phyloP scores from a whole-genome alignment of 306 rosid species.

The Glycine latifolia region DNA sequence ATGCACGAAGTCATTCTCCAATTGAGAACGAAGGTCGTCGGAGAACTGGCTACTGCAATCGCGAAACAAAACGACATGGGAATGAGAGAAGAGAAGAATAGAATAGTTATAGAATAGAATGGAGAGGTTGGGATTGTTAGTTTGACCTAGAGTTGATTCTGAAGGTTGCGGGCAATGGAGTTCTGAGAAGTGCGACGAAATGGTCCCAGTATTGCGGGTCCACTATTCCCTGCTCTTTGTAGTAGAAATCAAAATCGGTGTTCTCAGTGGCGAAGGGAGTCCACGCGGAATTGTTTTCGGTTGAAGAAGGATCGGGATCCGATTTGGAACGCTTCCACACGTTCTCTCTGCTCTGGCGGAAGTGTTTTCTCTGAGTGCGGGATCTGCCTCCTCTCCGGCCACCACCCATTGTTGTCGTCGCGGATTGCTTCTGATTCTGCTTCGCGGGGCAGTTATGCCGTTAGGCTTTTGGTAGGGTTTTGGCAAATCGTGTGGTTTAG shows the following conservation, averaged over 20 bases:
- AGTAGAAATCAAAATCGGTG: constrained; percentile 70
- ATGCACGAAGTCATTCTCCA: constrained; percentile 79
- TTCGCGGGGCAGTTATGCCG: neutral
- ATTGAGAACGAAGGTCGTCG: constrained; percentile 71
- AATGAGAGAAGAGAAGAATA: neutral
- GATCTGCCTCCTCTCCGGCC: constrained; percentile 68
- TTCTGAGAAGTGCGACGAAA: constrained; percentile 78
- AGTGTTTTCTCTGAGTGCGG: constrained; percentile 91
- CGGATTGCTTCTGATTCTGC: neutral
- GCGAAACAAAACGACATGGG: neutral
- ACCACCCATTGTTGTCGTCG: constrained; percentile 61
- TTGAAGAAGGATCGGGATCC: constrained; percentile 53
- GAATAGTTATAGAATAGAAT: no score
- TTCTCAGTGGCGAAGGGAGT: constrained; percentile 78
- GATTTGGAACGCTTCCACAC: constrained; percentile 92
- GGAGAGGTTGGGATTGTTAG: neutral
- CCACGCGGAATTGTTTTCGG: constrained; percentile 58
- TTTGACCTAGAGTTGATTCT: constrained; percentile 86
- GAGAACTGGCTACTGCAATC: constrained; percentile 88
- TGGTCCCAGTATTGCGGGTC: constrained; percentile 72
- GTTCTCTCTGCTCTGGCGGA: constrained; percentile 82
- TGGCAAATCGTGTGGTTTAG: neutral
- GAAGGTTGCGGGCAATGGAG: constrained; percentile 88
- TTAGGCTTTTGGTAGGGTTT: constrained; percentile 44
- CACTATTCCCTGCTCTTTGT: constrained; percentile 80